Conservation (phyloP, 495 filamentous ascomycete genomes). For the Xylaria scruposa region DNA sequence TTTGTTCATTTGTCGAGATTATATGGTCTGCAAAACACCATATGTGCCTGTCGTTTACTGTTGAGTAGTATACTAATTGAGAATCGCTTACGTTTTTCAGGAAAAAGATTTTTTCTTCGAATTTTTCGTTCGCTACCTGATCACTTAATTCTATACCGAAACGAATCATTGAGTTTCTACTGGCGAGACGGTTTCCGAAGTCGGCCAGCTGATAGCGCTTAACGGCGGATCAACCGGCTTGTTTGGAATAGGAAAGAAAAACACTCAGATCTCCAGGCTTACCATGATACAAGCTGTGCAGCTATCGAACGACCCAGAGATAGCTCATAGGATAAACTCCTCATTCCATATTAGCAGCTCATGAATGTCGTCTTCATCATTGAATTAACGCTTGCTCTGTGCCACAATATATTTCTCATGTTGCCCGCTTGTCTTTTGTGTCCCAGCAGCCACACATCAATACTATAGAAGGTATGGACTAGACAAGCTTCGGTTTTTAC, state of each 20-base stretch:
- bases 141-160: not conserved
- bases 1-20: not conserved
- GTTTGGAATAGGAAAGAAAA: conserved; percentile 1
- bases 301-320: not conserved
- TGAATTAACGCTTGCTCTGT: not conserved
- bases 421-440: not conserved
- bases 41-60: too few species aligned
- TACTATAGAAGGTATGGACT: not conserved
- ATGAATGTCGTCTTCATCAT: not conserved
- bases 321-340: not conserved
- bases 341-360: not conserved
- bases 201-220: conserved; percentile 15
- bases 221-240: not conserved
- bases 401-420: not conserved
- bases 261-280: not conserved
- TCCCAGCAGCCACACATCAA: not conserved
- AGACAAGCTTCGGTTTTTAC: not conserved
- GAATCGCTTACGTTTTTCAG: too few species aligned
- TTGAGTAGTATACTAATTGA: too few species aligned
- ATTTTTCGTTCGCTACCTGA: not conserved
- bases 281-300: not conserved
- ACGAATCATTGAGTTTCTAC: not conserved
- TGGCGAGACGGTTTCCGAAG: conserved; percentile 8
- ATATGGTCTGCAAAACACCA: too few species aligned
- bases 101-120: too few species aligned